Conservation (phyloP, 2,329 filamentous ascomycete species). For the Cladosporium oxysporum region DNA sequence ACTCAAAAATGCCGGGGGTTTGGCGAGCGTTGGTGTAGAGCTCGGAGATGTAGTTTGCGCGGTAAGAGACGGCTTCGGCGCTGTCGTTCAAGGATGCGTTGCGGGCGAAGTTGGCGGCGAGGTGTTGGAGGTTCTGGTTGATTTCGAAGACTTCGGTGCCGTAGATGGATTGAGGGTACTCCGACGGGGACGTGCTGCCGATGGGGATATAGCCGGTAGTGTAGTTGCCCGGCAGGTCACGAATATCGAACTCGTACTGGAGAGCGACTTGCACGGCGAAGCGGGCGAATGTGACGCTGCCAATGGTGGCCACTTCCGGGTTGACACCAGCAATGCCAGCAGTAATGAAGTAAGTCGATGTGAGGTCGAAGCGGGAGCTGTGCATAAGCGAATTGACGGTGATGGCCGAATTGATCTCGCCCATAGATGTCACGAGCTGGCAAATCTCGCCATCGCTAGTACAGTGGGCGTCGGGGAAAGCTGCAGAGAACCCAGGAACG, state of each 20-base stretch:
- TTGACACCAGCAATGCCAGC: slow-evolving; percentile 75
- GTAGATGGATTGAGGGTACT: slow-evolving; percentile 43
- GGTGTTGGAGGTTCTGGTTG: slow-evolving; percentile 41
- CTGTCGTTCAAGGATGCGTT: slow-evolving; percentile 42
- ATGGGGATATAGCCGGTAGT: slow-evolving; percentile 69
- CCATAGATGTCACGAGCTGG: slow-evolving; percentile 64
- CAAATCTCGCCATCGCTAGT: slow-evolving; percentile 62
- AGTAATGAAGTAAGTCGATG: slow-evolving; percentile 68
- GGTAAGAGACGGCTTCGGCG: slow-evolving; percentile 39
- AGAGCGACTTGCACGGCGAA: slow-evolving; percentile 74
- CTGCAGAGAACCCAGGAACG: slow-evolving; percentile 35
- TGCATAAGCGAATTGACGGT: slow-evolving; percentile 66
- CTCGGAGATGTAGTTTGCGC: slow-evolving; percentile 37
- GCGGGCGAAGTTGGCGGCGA: slow-evolving; percentile 38
- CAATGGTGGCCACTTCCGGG: slow-evolving; percentile 66
- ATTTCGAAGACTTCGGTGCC: slow-evolving; percentile 47
- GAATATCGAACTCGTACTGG: slow-evolving; percentile 73
- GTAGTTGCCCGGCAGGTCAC: slow-evolving; percentile 67
- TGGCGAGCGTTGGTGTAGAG: slow-evolving; percentile 46
- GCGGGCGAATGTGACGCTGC: slow-evolving; percentile 65
- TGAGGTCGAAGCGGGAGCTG: slow-evolving; percentile 64
- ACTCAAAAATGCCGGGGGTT: slow-evolving; percentile 60
- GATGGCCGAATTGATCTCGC: slow-evolving; percentile 72
- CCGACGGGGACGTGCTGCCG: slow-evolving; percentile 55
- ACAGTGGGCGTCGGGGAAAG: slow-evolving; percentile 57